Evolutionary conservation across 768 basidiomycete genomes (phyloP), one percentile per base, ranked within the genome.

Genomic region (Hortiboletus flavorubellus): DNA sequence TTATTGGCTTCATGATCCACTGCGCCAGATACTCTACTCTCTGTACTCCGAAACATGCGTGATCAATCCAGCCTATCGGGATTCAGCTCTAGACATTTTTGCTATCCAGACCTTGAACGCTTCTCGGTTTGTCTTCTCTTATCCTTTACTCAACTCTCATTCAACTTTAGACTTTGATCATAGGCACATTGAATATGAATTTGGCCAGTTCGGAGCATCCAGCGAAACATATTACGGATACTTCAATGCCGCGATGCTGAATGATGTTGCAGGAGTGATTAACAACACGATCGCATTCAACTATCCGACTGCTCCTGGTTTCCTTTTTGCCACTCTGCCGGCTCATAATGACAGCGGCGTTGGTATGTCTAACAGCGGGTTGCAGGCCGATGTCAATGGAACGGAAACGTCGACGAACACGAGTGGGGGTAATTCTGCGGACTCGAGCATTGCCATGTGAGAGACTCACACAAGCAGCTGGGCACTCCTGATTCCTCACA

Each of bases 371-470:
- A 4, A 35, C 12, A 56, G 31, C 15, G 53, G 30, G 14, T 8
- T 43, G 23, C 64, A 58, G 44, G 65, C 49, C 10, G 68, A 66
- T 31, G 48, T 61, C 31, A 63, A 59, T 38, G 59, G 53, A n/a
- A 60, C 63, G 23, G 48, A 51, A 26, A 29, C 58, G 39, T 12
- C 63, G n/a, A 31, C 66, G 40, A 39, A 29, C 31, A 18, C 65
- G 11, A 59, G 46, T 49, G 56, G 58, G 38, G 18, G 35, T 40
- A 23, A 48, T 49, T 49, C 60, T 40, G 43, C 67, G 66, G 79
- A 78, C 56, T 86, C 86, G 3, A 81, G 84, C 16, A 73, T 93
- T 35, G 91, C 93, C 1, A 95, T 96, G 93, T 87, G 63, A 63
- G 80, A 60, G 31, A n/a, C 38, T 50, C 55, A 15, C 46, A 43